Evolutionary conservation across 2,329 filamentous ascomycete genomes (phyloP), one percentile per base, ranked within the genome.

Genomic region (Metarhizium album): DNA sequence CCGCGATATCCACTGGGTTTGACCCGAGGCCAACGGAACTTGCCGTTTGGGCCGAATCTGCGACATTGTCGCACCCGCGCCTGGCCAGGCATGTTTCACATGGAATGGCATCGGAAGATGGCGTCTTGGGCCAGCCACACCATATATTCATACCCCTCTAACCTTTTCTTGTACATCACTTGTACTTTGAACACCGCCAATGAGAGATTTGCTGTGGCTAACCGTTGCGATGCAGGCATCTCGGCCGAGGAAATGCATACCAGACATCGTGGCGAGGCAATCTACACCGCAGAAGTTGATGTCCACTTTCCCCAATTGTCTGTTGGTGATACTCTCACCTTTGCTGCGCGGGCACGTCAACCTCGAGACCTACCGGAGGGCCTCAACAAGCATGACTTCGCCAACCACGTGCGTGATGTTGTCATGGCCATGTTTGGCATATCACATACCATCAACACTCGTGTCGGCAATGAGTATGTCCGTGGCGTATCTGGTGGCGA

Each of bases 221-320:
- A 56, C 50, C 35, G 57, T 51, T 37, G 24, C 22, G 14, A 24
- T 37, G 52, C 53, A 75, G 80, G 83, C 57, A 75, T 88, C 60
- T 71, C 79, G 2, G 76, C 86, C 51, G 70, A 86, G 61, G 79
- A 88, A 62, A 91, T 93, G 86, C 80, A 86, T 68, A 80, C 79
- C 11, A 74, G 79, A 54, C 90, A 91, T 70, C 83, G 86, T 27
- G 88, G 88, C 57, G 88, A 94, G 68, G 86, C 86, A 54, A 90
- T 93, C 64, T 93, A 93, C 69, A 90, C 86, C 0, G 86, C 86
- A 53, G 87, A 93, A 65, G 83, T 87, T 35, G 89, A 94, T 63
- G 83, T 86, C 4, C 86, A 90, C 67, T 90, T 90, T 61, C 85
- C 86, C 13, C 79, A 83, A 69, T 69, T 93, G 59, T 83, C 79